These are phyloP conservation scores for Saksenaea oblongispora DNA, from an alignment of 371 early-diverging fungal genomes.

Conservation along the genomic window DNA sequence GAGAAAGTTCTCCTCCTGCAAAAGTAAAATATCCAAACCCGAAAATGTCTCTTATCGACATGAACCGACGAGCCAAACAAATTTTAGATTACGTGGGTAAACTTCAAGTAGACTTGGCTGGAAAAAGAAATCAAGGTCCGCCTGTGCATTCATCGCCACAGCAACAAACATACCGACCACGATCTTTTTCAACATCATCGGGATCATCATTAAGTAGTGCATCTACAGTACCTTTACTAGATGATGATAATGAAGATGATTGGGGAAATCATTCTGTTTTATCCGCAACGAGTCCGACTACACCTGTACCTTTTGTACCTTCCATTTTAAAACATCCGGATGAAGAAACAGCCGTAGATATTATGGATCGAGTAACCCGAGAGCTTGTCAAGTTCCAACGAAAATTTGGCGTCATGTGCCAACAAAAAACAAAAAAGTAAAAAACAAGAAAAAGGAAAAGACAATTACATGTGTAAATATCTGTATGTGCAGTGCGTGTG, in stretches of 20 bases:
- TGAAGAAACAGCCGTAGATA: conserved; percentile 35
- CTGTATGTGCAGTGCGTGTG: too few species aligned
- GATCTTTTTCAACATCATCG: conserved; percentile 20
- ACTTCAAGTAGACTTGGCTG: conserved; percentile 47
- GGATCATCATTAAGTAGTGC: conserved; percentile 38
- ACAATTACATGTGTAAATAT: not conserved
- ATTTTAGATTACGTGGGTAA: conserved; percentile 59
- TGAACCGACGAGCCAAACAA: conserved; percentile 61
- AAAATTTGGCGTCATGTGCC: conserved; percentile 28
- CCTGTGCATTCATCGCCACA: not conserved
- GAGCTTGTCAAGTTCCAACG: conserved; percentile 46
- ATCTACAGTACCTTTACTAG: conserved; percentile 38
- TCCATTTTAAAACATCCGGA: conserved; percentile 2
- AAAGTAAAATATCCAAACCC: conserved; percentile 53
- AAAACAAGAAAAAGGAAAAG: not conserved
- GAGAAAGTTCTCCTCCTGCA: conserved; percentile 46
- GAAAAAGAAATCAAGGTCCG: conserved; percentile 9
- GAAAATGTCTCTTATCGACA: conserved; percentile 59
- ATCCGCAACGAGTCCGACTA: conserved; percentile 17
- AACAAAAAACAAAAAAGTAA: not conserved
- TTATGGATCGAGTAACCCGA: conserved; percentile 40
- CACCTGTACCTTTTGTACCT: conserved; percentile 15
- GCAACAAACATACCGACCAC: conserved; percentile 4
- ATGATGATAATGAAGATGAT: conserved; percentile 19
- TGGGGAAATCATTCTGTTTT: not conserved